A percentile compares a stretch with the other conserved stretches of the same genome.
phyloP scores from a whole-genome alignment of 164 flowering plant species.

The Nymphaea thermarum region DNA sequence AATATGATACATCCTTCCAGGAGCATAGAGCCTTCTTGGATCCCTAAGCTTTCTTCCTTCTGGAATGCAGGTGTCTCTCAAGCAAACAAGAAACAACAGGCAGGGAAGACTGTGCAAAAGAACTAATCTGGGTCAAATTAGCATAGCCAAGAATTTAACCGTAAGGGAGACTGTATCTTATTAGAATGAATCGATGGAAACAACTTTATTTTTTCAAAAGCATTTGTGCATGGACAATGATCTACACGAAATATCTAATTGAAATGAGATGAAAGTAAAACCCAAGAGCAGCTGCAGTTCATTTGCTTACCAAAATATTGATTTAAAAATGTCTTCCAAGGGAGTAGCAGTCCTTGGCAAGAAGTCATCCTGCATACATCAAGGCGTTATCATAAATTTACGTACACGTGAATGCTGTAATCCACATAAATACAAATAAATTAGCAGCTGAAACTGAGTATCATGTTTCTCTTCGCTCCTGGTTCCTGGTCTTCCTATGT shows the following conservation, averaged over 20 bases:
- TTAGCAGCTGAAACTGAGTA: too few relatives aligned
- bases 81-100: conserved; percentile 60
- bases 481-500: too few relatives aligned
- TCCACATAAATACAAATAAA: too few relatives aligned
- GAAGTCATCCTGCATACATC: conserved; percentile 72
- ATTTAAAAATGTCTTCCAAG: conserved; percentile 77
- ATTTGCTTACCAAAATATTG: conserved; percentile 65
- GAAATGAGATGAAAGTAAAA: background rate
- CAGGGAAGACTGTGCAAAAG: conserved; percentile 96
- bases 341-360: conserved; percentile 92
- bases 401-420: too few relatives aligned
- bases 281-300: background rate
- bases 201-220: background rate
- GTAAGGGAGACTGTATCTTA: background rate
- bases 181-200: background rate
- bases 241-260: background rate
- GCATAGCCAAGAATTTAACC: background rate
- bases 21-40: conserved; percentile 89
- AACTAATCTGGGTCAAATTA: conserved; percentile 10
- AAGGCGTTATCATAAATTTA: background rate
- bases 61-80: conserved; percentile 90
- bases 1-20: conserved; percentile 91
- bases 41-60: conserved; percentile 81
- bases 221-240: background rate
- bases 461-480: too few relatives aligned